These are phyloP conservation scores for Massarina eburnea DNA, from an alignment of 2,329 filamentous ascomycete species.

Conservation along the genomic window DNA sequence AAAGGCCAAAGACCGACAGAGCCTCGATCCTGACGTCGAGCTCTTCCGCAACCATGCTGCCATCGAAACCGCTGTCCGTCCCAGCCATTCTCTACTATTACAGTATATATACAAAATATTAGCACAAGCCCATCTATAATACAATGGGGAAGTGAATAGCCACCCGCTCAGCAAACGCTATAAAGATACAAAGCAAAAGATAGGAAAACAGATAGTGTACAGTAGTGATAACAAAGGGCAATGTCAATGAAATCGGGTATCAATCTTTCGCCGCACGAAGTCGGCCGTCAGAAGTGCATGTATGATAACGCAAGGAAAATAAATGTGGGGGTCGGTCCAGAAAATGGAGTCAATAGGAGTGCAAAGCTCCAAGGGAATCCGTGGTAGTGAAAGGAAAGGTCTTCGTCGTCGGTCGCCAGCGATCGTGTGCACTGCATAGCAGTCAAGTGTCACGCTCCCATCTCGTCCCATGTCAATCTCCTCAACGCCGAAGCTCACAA, in stretches of 20 bases:
- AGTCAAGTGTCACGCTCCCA: neutral
- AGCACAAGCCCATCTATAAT: neutral
- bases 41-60: too few species aligned
- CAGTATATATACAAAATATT: neutral
- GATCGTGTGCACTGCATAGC: neutral
- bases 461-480: neutral
- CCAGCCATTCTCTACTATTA: neutral
- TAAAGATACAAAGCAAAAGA: too few species aligned
- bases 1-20: too few species aligned
- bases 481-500: slow-evolving; percentile 22
- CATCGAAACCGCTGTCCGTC: too few species aligned
- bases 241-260: too few species aligned
- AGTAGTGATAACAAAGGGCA: too few species aligned
- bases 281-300: too few species aligned
- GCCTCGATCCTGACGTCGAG: too few species aligned
- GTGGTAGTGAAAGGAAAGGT: neutral
- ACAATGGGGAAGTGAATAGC: neutral
- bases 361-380: neutral
- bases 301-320: too few species aligned
- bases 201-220: too few species aligned
- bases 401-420: slow-evolving; percentile 8
- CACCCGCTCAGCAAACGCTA: too few species aligned
- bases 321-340: neutral
- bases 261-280: too few species aligned
- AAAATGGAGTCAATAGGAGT: neutral